Base-by-base conservation (phyloP, 306 rosid species). In the Lathyrus tuberosus region DNA sequence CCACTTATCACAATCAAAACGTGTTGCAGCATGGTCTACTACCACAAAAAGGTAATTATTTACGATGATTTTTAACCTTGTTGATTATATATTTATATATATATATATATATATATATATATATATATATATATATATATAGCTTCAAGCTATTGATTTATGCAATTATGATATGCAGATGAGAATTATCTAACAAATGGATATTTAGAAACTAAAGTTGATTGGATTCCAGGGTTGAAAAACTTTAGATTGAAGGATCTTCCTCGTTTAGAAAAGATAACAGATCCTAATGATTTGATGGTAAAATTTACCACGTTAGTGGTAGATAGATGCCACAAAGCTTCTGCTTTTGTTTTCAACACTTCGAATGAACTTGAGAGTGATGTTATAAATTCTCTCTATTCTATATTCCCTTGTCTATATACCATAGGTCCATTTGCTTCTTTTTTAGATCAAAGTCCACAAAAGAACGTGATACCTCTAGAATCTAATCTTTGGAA, bases 201-300 rank as follows among this genome's bases (percentile, higher is more conserved):
- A 49, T 30, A 10, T 70, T 57, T 70, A 43, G 46, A 70, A 20
- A n/a, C 20, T 2, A 42, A 57, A 43, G 44, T 70, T 4, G 67
- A 70, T 3, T 70, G 67, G 57, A 70, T 77, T 70, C 76, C 72
- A n/a, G 71, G 71, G 3, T 11, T 60, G 72, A 0, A 63, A 28
- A 62, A 70, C 15, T 42, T 77, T 15, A 47, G 65, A 10, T 8
- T 77, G 30, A 69, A 70, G 57, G 71, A 61, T 38, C 9, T 77
- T 2, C 52, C 59, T 10, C 31, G 26, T 5, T 62, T 28, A n/a
- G 9, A 48, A 17, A 30, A 58, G 46, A 58, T 73, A 16, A 77
- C 68, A 13, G 15, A 71, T 64, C 35, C 58, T 17, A 58, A 77
- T 49, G 68, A 77, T 56, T 2, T 15, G 4, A 2, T 5, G 13